Percentiles rank a stretch among this genome's conserved stretches.
These are phyloP conservation scores for Immersiporthe knoxdaviesiana DNA, from an alignment of 2,329 filamentous ascomycete species.

Conservation along the genomic window DNA sequence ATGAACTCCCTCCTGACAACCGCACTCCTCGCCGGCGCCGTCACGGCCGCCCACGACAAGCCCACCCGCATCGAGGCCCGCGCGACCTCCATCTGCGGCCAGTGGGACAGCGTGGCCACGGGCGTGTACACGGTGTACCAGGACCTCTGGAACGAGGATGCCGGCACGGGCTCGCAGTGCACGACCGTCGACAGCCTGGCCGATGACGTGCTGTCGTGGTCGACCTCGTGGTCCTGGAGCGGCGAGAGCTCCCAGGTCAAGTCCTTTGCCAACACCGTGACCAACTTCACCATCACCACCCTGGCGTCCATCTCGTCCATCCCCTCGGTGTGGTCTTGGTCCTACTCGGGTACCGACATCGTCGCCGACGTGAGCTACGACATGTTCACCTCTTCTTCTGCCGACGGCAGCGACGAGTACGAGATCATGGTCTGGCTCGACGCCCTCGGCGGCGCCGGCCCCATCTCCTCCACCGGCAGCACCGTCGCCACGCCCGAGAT, in stretches of 20 bases:
- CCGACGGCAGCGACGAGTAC: conserved; percentile 50
- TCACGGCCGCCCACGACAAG: neutral
- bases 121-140: conserved; percentile 52
- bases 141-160: conserved; percentile 52
- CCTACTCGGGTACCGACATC: conserved; percentile 38
- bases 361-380: conserved; percentile 64
- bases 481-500: conserved; percentile 58
- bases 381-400: conserved; percentile 57
- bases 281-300: conserved; percentile 37
- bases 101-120: conserved; percentile 18
- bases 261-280: conserved; percentile 49
- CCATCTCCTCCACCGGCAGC: conserved; percentile 56
- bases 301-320: conserved; percentile 42
- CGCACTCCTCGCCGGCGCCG: conserved; percentile 15
- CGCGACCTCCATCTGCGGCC: conserved; percentile 22
- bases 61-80: conserved; percentile 14
- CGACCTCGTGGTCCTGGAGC: conserved; percentile 48
- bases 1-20: conserved; percentile 29
- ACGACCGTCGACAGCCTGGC: conserved; percentile 43
- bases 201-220: conserved; percentile 39
- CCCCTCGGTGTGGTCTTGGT: conserved; percentile 43
- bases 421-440: conserved; percentile 70
- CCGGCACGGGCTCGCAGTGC: conserved; percentile 48
- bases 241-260: conserved; percentile 47
- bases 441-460: conserved; percentile 59